Conservation (phyloP, 768 basidiomycete genomes). For the Pseudohyphozyma bogoriensis region DNA sequence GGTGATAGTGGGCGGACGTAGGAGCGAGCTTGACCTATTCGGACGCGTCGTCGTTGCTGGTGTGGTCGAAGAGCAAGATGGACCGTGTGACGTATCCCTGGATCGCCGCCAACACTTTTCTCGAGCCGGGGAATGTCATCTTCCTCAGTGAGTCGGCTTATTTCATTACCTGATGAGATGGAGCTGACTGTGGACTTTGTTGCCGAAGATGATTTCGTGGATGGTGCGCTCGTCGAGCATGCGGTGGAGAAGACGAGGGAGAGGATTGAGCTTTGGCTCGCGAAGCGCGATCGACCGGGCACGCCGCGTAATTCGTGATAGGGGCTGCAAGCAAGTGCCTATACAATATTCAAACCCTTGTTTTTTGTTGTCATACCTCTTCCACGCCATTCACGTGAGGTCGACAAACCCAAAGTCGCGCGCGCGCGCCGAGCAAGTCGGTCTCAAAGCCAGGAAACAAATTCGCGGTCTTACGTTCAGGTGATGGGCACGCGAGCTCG, state of each 20-base stretch:
- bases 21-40: conserved; percentile 6
- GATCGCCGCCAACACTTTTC: not conserved
- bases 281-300: too few species aligned
- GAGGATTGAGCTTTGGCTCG: not conserved
- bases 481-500: too few species aligned
- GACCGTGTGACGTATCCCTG: conserved; percentile 5
- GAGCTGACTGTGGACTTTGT: not conserved
- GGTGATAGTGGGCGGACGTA: conserved; percentile 3
- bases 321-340: too few species aligned
- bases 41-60: conserved; percentile 3
- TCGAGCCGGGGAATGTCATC: not conserved
- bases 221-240: not conserved
- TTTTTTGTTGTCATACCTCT: too few species aligned
- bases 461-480: too few species aligned
- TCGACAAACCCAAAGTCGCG: too few species aligned
- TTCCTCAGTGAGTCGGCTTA: not conserved
- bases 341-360: too few species aligned
- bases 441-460: too few species aligned
- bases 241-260: not conserved
- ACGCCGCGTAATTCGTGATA: too few species aligned
- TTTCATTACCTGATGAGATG: not conserved
- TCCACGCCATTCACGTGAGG: too few species aligned
- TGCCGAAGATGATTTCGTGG: too few species aligned
- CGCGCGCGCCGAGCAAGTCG: too few species aligned
- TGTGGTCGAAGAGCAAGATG: not conserved